phyloP scores from a whole-genome alignment of 108 stramenopile genomes.

The Cylindrotheca closterium region DNA sequence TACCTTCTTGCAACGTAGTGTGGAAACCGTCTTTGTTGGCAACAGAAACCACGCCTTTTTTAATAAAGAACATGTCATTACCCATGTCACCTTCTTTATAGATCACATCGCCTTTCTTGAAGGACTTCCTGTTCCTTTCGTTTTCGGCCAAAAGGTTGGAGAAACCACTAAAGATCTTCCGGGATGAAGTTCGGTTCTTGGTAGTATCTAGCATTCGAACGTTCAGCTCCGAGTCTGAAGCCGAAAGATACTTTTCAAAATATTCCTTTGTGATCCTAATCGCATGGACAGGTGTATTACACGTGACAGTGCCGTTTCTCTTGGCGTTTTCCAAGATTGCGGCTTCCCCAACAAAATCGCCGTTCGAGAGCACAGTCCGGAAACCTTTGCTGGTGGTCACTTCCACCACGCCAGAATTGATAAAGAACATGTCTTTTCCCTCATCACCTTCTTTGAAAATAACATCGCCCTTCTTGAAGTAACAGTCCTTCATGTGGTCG shows the following conservation, averaged over 20 bases:
- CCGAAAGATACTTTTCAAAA: slow-evolving; percentile 59
- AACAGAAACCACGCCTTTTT: slow-evolving; percentile 66
- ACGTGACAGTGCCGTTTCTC: slow-evolving; percentile 39
- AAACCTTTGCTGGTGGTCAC: slow-evolving; percentile 54
- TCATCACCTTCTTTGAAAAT: slow-evolving; percentile 54
- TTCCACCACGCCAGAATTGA: slow-evolving; percentile 58
- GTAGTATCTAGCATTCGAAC: not conserved
- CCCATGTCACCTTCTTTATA: slow-evolving; percentile 67
- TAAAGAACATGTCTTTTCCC: slow-evolving; percentile 65
- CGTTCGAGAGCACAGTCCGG: slow-evolving; percentile 30
- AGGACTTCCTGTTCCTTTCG: slow-evolving; percentile 60
- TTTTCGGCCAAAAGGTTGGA: slow-evolving; percentile 60
- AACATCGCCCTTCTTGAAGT: slow-evolving; percentile 55
- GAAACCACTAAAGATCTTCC: slow-evolving; percentile 40
- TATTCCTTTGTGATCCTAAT: slow-evolving; percentile 63
- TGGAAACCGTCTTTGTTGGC: slow-evolving; percentile 59
- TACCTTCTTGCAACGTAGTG: slow-evolving; percentile 45
- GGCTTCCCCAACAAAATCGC: slow-evolving; percentile 68
- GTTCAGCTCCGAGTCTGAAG: not conserved
- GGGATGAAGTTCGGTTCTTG: not conserved
- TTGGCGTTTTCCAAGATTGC: slow-evolving; percentile 37
- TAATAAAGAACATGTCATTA: slow-evolving; percentile 76
- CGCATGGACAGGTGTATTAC: slow-evolving; percentile 66
- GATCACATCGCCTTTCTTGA: slow-evolving; percentile 61
- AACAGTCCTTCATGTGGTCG: slow-evolving; percentile 58